Evolutionary conservation across 495 filamentous ascomycete genomes (phyloP).

Genomic region (Astrothelium subdiscretum): DNA sequence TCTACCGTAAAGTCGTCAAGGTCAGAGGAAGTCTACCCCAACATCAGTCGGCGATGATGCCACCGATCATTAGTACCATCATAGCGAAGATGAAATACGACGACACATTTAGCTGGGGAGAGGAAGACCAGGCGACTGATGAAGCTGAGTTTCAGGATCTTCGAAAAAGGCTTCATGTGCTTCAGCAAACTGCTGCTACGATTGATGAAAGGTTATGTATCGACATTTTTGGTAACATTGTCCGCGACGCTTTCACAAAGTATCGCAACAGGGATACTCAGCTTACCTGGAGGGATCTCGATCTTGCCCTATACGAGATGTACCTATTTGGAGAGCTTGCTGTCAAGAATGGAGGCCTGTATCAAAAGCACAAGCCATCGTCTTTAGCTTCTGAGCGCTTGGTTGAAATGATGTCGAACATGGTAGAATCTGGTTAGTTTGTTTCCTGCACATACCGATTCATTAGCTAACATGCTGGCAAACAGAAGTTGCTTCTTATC

Average conservation of each 20-base stretch:
- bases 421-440: slow-evolving; percentile 72
- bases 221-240: slow-evolving; percentile 69
- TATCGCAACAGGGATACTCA: slow-evolving; percentile 56
- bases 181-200: slow-evolving; percentile 81
- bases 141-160: slow-evolving; percentile 98
- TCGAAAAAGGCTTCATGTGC: slow-evolving; percentile 70
- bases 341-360: slow-evolving; percentile 70
- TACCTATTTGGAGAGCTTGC: slow-evolving; percentile 91
- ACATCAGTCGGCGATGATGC: slow-evolving; percentile 65
- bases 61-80: slow-evolving; percentile 79
- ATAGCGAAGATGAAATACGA: slow-evolving; percentile 94
- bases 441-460: background rate
- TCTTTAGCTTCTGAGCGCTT: slow-evolving; percentile 63
- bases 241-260: slow-evolving; percentile 68
- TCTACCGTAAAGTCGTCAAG: slow-evolving; percentile 68
- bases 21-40: slow-evolving; percentile 45
- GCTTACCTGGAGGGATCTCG: slow-evolving; percentile 89
- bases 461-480: background rate
- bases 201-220: slow-evolving; percentile 79
- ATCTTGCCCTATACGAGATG: slow-evolving; percentile 94
- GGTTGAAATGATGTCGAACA: slow-evolving; percentile 80
- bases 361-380: slow-evolving; percentile 66
- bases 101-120: slow-evolving; percentile 85
- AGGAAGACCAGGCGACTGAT: slow-evolving; percentile 88
- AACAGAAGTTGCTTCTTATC: slow-evolving; percentile 68